Percentiles rank a stretch among this genome's conserved stretches.
Conservation (phyloP, 345 rosid genomes). For the Pugionium cornutum region DNA sequence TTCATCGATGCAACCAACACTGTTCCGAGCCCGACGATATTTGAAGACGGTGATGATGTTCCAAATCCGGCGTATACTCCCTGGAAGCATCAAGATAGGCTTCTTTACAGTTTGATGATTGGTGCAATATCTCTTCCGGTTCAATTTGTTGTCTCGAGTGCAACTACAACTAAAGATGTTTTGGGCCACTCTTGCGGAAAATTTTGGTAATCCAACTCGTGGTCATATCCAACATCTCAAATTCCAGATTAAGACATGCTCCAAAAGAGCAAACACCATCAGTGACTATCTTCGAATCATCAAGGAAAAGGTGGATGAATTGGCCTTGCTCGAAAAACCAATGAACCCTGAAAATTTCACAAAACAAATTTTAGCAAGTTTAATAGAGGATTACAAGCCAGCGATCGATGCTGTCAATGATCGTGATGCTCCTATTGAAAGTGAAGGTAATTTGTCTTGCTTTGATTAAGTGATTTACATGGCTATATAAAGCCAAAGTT, state of each 20-base stretch:
- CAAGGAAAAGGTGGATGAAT: neutral
- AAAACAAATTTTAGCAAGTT: neutral
- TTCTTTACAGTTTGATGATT: neutral
- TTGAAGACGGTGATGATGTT: no score
- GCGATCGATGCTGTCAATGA: neutral
- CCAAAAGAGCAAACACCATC: neutral
- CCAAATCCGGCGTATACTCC: neutral
- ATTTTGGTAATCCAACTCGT: neutral
- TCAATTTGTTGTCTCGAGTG: neutral
- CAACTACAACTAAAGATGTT: neutral
- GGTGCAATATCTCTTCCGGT: neutral
- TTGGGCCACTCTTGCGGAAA: neutral
- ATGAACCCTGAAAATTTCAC: neutral
- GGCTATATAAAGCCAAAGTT: no score
- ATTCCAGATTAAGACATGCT: neutral
- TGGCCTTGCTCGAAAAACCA: slow-evolving; percentile 4
- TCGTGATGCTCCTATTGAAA: no score
- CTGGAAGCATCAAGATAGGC: neutral
- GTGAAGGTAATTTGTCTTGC: no score
- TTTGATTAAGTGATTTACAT: no score
- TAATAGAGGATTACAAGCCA: slow-evolving; percentile 7
- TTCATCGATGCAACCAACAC: neutral
- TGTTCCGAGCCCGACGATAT: neutral
- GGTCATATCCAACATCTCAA: slow-evolving; percentile 17
- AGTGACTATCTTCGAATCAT: neutral